These are phyloP conservation scores for Gaertneriomyces sp. DNA, from an alignment of 192 early-diverging fungal species.

Conservation along the genomic window DNA sequence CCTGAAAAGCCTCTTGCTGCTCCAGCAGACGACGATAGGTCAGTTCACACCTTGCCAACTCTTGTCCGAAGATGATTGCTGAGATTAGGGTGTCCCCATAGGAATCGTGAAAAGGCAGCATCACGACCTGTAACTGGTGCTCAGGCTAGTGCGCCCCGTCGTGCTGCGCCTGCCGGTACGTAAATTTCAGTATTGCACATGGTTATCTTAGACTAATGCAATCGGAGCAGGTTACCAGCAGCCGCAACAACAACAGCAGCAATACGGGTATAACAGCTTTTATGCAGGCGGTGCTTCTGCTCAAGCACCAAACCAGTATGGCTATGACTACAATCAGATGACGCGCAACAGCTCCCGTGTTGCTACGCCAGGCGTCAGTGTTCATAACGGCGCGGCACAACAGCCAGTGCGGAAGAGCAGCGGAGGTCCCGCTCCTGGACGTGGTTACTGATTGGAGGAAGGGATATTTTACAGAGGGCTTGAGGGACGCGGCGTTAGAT, in stretches of 20 bases:
- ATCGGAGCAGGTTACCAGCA: not conserved
- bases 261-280: slow-evolving; percentile 4
- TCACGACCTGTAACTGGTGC: too few species aligned
- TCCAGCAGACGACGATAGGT: not conserved
- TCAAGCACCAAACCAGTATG: not conserved
- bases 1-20: too few species aligned
- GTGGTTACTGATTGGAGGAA: slow-evolving; percentile 4
- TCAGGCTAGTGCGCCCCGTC: too few species aligned
- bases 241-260: slow-evolving; percentile 12
- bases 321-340: slow-evolving; percentile 15
- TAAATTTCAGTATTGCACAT: not conserved
- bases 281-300: slow-evolving; percentile 1
- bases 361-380: slow-evolving; percentile 26
- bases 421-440: slow-evolving; percentile 16
- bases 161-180: not conserved
- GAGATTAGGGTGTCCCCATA: too few species aligned
- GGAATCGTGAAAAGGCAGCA: too few species aligned
- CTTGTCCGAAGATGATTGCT: not conserved
- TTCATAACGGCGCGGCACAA: slow-evolving; percentile 11
- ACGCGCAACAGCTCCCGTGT: slow-evolving; percentile 22
- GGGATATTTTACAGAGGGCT: not conserved
- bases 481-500: not conserved
- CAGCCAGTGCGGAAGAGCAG: slow-evolving; percentile 20
- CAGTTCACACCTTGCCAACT: not conserved
- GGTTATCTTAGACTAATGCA: too few species aligned